A percentile compares a stretch with the other conserved stretches of the same genome.
Evolutionary conservation across 495 filamentous ascomycete genomes (phyloP).

Genomic region (Aspergillus affinis): DNA sequence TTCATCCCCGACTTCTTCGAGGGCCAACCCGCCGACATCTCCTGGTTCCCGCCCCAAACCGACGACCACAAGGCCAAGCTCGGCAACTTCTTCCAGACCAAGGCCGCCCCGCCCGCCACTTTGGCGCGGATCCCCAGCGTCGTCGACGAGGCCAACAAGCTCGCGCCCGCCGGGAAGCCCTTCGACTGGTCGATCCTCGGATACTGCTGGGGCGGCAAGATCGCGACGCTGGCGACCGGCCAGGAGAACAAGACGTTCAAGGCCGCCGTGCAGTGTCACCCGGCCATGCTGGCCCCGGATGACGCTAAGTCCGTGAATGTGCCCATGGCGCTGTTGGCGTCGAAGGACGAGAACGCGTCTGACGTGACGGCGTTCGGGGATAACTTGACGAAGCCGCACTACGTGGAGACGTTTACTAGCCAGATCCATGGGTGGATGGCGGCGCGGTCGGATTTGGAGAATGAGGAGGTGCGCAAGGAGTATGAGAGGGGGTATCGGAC

Average conservation of each 20-base stretch:
- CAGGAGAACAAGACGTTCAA: conserved; percentile 63
- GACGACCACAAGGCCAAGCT: conserved; percentile 77
- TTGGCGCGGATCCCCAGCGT: conserved; percentile 63
- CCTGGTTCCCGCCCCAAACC: conserved; percentile 73
- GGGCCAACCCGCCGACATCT: conserved; percentile 45
- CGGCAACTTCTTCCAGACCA: conserved; percentile 71
- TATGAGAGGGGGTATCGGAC: conserved; percentile 79
- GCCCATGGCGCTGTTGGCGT: conserved; percentile 65
- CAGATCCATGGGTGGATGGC: conserved; percentile 96
- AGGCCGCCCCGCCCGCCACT: conserved; percentile 62
- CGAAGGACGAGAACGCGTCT: conserved; percentile 62
- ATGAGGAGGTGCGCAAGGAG: conserved; percentile 67
- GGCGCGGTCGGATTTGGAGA: conserved; percentile 66
- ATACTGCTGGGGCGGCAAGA: conserved; percentile 94
- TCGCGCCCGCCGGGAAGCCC: conserved; percentile 27
- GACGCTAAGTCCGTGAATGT: conserved; percentile 65
- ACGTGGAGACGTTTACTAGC: conserved; percentile 76
- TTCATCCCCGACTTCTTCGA: conserved; percentile 61
- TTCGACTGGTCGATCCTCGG: conserved; percentile 87
- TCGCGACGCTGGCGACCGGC: conserved; percentile 58
- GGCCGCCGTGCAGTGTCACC: conserved; percentile 70
- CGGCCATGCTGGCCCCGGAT: conserved; percentile 81
- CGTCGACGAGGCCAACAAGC: conserved; percentile 54
- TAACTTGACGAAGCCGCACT: conserved; percentile 59
- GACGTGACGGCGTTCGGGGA: conserved; percentile 72